Evolutionary conservation across 2,329 filamentous ascomycete genomes (phyloP).

Genomic region (Fusarium coicis): DNA sequence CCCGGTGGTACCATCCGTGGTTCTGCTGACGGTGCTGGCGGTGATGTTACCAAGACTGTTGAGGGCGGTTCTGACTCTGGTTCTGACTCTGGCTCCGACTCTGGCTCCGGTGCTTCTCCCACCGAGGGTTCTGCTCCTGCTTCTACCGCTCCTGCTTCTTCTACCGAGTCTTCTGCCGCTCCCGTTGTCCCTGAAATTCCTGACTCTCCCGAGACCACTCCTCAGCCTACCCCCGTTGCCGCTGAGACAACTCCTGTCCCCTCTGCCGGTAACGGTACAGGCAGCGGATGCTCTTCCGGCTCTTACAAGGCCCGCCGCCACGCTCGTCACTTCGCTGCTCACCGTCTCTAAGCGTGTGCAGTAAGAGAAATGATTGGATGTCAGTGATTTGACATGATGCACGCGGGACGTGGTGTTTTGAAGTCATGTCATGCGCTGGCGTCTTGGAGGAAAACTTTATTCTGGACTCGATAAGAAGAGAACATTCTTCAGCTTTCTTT

Average conservation of each 20-base stretch:
- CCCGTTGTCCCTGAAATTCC: neutral
- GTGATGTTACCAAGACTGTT: slow-evolving; percentile 9
- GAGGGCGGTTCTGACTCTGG: slow-evolving; percentile 4
- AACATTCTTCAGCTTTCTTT: neutral
- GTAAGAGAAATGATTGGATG: neutral
- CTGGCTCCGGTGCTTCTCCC: neutral
- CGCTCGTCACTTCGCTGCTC: neutral
- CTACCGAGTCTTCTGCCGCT: neutral
- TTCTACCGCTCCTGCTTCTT: neutral
- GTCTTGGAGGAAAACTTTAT: neutral
- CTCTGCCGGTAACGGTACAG: neutral
- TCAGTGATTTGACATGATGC: slow-evolving; percentile 2
- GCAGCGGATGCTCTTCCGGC: neutral
- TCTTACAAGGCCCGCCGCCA: slow-evolving; percentile 11
- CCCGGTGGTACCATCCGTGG: slow-evolving; percentile 20
- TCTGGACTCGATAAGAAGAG: neutral
- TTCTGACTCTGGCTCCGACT: neutral
- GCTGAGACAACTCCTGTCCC: neutral
- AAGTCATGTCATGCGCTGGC: slow-evolving; percentile 1
- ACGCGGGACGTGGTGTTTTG: slow-evolving; percentile 18
- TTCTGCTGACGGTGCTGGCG: neutral
- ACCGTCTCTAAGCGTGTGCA: neutral
- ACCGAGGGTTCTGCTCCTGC: neutral
- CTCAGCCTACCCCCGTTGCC: neutral
- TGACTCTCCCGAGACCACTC: neutral